These are phyloP conservation scores for Globisporangium cylindrosporum DNA, from an alignment of 352 stramenopile genomes.

Conservation along the genomic window DNA sequence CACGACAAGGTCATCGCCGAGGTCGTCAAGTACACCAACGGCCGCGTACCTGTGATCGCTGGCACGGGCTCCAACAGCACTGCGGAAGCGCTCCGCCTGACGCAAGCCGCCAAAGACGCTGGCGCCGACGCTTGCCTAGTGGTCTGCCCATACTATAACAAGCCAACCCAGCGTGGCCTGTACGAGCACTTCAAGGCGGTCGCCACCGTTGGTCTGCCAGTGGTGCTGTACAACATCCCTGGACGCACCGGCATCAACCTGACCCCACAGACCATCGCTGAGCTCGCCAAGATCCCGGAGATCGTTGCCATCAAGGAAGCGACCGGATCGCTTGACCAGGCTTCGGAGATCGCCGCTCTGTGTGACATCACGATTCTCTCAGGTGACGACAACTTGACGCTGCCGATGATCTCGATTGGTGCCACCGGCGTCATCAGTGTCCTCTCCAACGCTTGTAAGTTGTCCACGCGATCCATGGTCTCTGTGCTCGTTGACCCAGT, in stretches of 20 bases:
- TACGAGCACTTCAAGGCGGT: slow-evolving; percentile 94
- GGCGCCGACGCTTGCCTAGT: slow-evolving; percentile 94
- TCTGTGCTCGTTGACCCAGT: neutral
- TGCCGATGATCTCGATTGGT: slow-evolving; percentile 88
- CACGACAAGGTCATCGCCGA: slow-evolving; percentile 93
- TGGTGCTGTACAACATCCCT: slow-evolving; percentile 98
- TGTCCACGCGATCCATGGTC: slow-evolving; percentile 7
- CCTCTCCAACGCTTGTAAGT: slow-evolving; percentile 84
- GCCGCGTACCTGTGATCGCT: slow-evolving; percentile 92
- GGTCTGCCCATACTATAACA: slow-evolving; percentile 99
- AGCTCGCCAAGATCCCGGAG: slow-evolving; percentile 91
- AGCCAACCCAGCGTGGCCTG: slow-evolving; percentile 95
- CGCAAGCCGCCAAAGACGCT: slow-evolving; percentile 86
- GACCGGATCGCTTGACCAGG: slow-evolving; percentile 91
- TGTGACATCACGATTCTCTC: slow-evolving; percentile 92
- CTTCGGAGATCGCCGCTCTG: slow-evolving; percentile 83
- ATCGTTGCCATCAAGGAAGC: slow-evolving; percentile 98
- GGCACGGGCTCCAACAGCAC: slow-evolving; percentile 96
- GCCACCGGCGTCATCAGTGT: slow-evolving; percentile 90
- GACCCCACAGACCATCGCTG: slow-evolving; percentile 91
- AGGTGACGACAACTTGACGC: slow-evolving; percentile 88
- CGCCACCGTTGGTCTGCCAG: slow-evolving; percentile 84
- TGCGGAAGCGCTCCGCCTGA: slow-evolving; percentile 80
- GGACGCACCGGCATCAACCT: slow-evolving; percentile 95
- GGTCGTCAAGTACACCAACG: slow-evolving; percentile 77